These are phyloP conservation scores for Beauveria bassiana DNA, from an alignment of 2,329 filamentous ascomycete species.

Conservation along the genomic window DNA sequence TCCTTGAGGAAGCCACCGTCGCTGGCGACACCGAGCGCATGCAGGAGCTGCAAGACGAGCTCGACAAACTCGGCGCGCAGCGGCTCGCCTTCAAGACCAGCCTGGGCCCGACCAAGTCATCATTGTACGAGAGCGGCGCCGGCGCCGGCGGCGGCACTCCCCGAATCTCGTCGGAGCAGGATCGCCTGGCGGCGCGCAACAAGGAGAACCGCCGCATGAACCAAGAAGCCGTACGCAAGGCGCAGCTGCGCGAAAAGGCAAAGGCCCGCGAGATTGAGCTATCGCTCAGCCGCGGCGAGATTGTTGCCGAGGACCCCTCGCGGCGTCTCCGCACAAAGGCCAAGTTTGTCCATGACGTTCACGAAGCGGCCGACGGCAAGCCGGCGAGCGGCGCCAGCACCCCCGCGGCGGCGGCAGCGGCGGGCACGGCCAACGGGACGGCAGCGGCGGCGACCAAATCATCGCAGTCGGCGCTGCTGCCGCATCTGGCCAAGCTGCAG, in stretches of 20 bases:
- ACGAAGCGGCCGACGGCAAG: conserved; percentile 31
- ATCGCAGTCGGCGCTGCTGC: conserved; percentile 28
- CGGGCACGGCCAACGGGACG: conserved; percentile 35
- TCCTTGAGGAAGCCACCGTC: conserved; percentile 58
- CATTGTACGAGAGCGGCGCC: conserved; percentile 24
- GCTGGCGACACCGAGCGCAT: conserved; percentile 53
- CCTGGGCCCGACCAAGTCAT: conserved; percentile 45
- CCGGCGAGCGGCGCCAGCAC: conserved; percentile 42
- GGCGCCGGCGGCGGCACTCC: conserved; percentile 14
- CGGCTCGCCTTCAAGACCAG: conserved; percentile 68
- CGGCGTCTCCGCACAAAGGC: conserved; percentile 59
- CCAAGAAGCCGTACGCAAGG: conserved; percentile 82
- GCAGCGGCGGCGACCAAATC: conserved; percentile 37
- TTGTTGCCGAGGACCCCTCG: conserved; percentile 48
- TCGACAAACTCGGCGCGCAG: conserved; percentile 56
- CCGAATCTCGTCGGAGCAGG: conserved; percentile 58
- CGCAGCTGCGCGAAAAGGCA: conserved; percentile 73
- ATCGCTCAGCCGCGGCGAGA: conserved; percentile 56
- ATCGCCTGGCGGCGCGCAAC: conserved; percentile 78
- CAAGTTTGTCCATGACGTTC: conserved; percentile 60
- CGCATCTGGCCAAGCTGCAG: conserved; percentile 47
- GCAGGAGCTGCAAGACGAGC: conserved; percentile 48
- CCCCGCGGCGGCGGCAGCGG: conserved; percentile 35
- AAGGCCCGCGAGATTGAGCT: conserved; percentile 52
- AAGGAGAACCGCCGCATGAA: conserved; percentile 76